A percentile compares a stretch with the other conserved stretches of the same genome.
These are phyloP conservation scores for Saccharomyces pastorianus DNA, from an alignment of 1,139 yeast species.

Conservation along the genomic window DNA sequence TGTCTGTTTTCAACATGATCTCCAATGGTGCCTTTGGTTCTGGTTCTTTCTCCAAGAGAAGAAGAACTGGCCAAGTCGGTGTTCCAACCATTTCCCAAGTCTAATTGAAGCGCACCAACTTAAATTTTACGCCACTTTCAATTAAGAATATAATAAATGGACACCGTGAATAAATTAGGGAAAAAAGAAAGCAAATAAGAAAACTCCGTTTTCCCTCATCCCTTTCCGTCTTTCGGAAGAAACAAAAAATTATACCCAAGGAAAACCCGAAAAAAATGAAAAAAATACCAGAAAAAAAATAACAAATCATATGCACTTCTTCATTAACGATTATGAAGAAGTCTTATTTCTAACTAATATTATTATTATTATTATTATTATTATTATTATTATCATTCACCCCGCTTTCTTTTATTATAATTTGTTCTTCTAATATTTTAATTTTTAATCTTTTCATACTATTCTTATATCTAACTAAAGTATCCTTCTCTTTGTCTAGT, in stretches of 20 bases:
- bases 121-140: neutral
- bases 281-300: neutral
- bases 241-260: neutral
- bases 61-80: conserved; percentile 57
- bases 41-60: conserved; percentile 20
- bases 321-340: neutral
- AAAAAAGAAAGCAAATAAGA: neutral
- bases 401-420: neutral
- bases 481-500: neutral
- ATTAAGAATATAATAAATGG: neutral
- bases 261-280: neutral
- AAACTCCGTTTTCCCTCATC: neutral
- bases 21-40: conserved; percentile 72
- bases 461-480: neutral
- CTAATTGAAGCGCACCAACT: conserved; percentile 29
- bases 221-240: neutral
- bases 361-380: neutral
- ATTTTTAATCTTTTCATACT: conserved; percentile 1
- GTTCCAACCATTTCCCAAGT: conserved; percentile 87
- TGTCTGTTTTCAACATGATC: conserved; percentile 50
- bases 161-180: neutral
- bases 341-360: conserved; percentile 1
- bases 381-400: neutral
- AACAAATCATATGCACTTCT: neutral
- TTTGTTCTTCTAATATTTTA: neutral